Evolutionary conservation across 345 rosid species (phyloP).

Genomic region (Eutrema heterophyllum): DNA sequence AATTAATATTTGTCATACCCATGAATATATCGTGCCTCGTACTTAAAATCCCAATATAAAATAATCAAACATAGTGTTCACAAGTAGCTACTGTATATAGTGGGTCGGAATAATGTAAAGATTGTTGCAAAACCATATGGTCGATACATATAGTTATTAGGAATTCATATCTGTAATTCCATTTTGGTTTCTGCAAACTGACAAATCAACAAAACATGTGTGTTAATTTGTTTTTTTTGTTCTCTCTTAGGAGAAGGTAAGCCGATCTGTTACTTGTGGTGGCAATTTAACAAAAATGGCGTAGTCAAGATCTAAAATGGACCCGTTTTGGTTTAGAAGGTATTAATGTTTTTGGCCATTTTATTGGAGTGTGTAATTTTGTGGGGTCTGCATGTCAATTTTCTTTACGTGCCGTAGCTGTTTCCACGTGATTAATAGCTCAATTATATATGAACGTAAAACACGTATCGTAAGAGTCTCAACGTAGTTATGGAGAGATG

Average conservation of each 20-base stretch:
- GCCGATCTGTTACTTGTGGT: neutral
- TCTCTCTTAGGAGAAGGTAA: neutral
- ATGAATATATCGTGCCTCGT: slow-evolving; percentile 4
- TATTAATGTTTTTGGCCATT: slow-evolving; percentile 14
- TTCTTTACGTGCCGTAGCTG: slow-evolving; percentile 23
- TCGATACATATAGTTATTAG: neutral
- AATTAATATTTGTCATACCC: neutral
- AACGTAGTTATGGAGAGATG: slow-evolving; percentile 26
- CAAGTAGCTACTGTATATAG: neutral
- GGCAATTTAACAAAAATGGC: slow-evolving; percentile 8
- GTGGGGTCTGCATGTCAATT: slow-evolving; percentile 30
- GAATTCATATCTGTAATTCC: neutral
- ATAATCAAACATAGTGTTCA: neutral
- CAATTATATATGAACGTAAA: slow-evolving; percentile 22
- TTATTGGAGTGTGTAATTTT: slow-evolving; percentile 10
- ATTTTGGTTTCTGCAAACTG: neutral
- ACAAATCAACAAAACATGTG: neutral
- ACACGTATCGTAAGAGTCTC: slow-evolving; percentile 23
- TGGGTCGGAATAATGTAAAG: neutral
- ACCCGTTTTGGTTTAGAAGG: slow-evolving; percentile 25
- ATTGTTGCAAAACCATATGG: neutral
- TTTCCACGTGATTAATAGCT: slow-evolving; percentile 27
- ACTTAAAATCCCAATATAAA: neutral
- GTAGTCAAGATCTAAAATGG: slow-evolving; percentile 16
- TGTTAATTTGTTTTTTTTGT: neutral